Percentiles rank a stretch among this genome's conserved stretches.
Conservation (phyloP, 768 basidiomycete genomes). For the Psilocybe cubensis region DNA sequence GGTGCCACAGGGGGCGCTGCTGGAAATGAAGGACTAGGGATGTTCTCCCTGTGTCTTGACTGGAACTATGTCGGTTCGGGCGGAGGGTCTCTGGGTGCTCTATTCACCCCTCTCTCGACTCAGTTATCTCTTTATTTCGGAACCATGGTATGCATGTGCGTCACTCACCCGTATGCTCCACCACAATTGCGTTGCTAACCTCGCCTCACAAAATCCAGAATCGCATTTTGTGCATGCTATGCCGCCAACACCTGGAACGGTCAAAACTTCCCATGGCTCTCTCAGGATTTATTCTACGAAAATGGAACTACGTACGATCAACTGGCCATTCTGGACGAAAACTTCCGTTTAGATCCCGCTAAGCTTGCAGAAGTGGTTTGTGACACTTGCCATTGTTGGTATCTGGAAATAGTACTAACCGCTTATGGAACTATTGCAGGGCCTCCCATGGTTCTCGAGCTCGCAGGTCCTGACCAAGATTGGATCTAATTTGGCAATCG, state of each 20-base stretch:
- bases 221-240: constrained; percentile 47
- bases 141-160: constrained; percentile 54
- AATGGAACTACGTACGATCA: constrained; percentile 59
- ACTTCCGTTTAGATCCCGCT: constrained; percentile 49
- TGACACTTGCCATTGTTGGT: neutral
- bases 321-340: constrained; percentile 50
- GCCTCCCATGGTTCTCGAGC: constrained; percentile 50
- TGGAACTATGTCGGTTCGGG: constrained; percentile 61
- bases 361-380: constrained; percentile 48
- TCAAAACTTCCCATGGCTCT: constrained; percentile 63
- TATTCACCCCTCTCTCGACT: constrained; percentile 32
- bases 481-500: constrained; percentile 39
- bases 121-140: constrained; percentile 53
- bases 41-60: constrained; percentile 61
- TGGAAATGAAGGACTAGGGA: constrained; percentile 65
- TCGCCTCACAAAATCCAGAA: constrained; percentile 23
- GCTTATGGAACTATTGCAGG: constrained; percentile 17
- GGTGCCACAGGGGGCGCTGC: constrained; percentile 47
- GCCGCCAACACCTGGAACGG: constrained; percentile 58
- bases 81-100: constrained; percentile 46
- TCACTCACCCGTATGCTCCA: constrained; percentile 12
- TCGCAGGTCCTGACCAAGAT: constrained; percentile 47
- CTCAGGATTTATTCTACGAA: constrained; percentile 52
- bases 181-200: neutral
- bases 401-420: neutral